A percentile compares a stretch with the other conserved stretches of the same genome.
Evolutionary conservation across 208 protist genomes (phyloP).

Genomic region (Crithidia bombi): DNA sequence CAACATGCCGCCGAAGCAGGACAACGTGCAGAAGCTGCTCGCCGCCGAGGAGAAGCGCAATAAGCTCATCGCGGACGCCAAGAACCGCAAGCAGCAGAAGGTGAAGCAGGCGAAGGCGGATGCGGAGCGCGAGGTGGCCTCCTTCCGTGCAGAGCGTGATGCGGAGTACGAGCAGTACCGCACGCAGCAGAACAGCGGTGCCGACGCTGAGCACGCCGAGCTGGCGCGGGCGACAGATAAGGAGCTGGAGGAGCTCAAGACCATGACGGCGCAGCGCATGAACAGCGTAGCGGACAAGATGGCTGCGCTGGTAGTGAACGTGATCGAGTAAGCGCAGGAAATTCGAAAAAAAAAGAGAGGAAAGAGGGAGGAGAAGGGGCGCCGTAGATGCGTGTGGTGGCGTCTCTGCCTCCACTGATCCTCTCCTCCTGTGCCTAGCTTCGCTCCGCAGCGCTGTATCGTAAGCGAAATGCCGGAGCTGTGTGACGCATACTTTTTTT

Average conservation of each 20-base stretch:
- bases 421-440: too few species aligned
- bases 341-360: neutral
- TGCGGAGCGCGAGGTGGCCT: slow-evolving; percentile 81
- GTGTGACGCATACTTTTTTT: too few species aligned
- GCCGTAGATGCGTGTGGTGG: too few species aligned
- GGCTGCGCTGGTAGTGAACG: slow-evolving; percentile 58
- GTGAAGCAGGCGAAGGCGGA: slow-evolving; percentile 85
- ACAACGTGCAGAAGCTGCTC: slow-evolving; percentile 90
- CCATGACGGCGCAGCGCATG: slow-evolving; percentile 69
- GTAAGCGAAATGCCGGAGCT: too few species aligned
- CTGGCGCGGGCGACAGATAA: slow-evolving; percentile 67
- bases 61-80: slow-evolving; percentile 79
- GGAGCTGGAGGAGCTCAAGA: slow-evolving; percentile 63
- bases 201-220: slow-evolving; percentile 66
- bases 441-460: too few species aligned
- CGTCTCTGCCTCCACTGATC: too few species aligned
- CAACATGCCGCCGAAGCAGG: slow-evolving; percentile 81
- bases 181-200: slow-evolving; percentile 49
- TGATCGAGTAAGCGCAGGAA: slow-evolving; percentile 31
- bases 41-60: slow-evolving; percentile 88
- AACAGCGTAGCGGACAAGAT: slow-evolving; percentile 67
- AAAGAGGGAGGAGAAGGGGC: neutral
- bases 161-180: slow-evolving; percentile 74
- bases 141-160: slow-evolving; percentile 77
- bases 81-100: slow-evolving; percentile 80